Base-by-base conservation (phyloP, 2,329 filamentous ascomycete species). In the Ambrosiella cleistominuta region DNA sequence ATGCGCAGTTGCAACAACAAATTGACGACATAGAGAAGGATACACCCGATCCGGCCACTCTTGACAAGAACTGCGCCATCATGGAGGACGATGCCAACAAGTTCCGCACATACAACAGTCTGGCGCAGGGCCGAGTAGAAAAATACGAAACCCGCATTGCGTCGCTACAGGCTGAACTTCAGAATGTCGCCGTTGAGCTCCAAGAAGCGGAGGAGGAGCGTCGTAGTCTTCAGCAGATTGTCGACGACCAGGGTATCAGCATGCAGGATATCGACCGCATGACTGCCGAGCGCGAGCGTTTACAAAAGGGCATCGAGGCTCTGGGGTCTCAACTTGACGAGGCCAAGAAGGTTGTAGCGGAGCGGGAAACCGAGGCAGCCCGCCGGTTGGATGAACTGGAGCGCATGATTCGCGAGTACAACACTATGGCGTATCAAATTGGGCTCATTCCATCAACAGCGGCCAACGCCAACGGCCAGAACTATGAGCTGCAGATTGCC, bases 241-340 rank as follows among this genome's bases (percentile, higher is more conserved):
- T 98, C 36, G 93, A 97, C 69, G 83, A 85, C 64, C 88, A 95
- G 67, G 93, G 93, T 1, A 90, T 98, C 68, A 94, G 89, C 66
- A 94, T 96, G 71, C 86, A 93, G 71, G 93, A 98, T 77, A 97
- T 98, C 67, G 93, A 98, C 76, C 88, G 93, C 69, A 96, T 98
- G 91, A 95, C 89, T 64, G 84, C 87, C 40, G 93, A 98, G 69
- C 83, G 90, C 57, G 93, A 98, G 66, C 83, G 93, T 52, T 78
- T 98, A n/a, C 88, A 95, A 63, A 90, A 85, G 65, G 86, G 84
- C 47, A 84, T 95, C 50, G 88, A 95, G 64, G 79, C 83, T 1
- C 86, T 88, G 0, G 77, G 81, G 5, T 76, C 80, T 57, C 79
- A 88, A 56, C 75, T 96, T 0, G 90, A 96, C 59, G 93, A 97